Evolutionary conservation across 148 eudicot species (phyloP), one percentile per base, ranked within the genome.

Genomic region (Mesembryanthemum crystallinum): DNA sequence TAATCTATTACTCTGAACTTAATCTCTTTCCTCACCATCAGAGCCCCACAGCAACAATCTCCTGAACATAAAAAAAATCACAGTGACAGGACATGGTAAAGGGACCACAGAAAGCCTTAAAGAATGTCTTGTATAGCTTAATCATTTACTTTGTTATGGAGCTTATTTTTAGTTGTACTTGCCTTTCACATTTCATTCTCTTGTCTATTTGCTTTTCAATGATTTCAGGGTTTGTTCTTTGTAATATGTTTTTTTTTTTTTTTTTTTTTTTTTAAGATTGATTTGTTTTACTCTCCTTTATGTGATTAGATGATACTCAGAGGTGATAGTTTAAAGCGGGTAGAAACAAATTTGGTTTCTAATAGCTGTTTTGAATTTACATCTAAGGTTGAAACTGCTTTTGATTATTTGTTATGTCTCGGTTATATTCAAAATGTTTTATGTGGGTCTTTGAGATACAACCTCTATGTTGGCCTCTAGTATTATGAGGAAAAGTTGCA

Each of bases 31-130:
- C n/a, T 65, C 24, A 14, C 37, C 20, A 25, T 75, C 51, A 52
- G 18, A 55, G 59, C 60, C 71, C 71, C 64, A 64, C 58, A 54
- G 37, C 76, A 72, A 33, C 65, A 78, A 78, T 64, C 76, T 71
- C 76, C 76, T 78, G 81, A 64, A 28, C 76, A 57, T 6, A 1
- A 21, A 15, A 66, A 17, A 21, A 62, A 43, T 69, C 61, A 59
- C 58, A 37, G 68, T 69, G 74, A 29, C 27, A 52, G 63, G 45
- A 21, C 63, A 30, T 52, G 74, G 63, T 25, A 12, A 32, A 69
- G 77, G 60, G 71, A 51, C 70, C 35, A 1, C 74, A 25, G 29
- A 51, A 71, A 71, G 37, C 54, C 64, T 61, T 71, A 37, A 8
- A 27, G 23, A 43, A 58, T 45, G 43, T 43, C 33, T 69, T 59